Evolutionary conservation across 331 rosid species (phyloP), one percentile per base, ranked within the genome.

Genomic region (Acacia concinna): DNA sequence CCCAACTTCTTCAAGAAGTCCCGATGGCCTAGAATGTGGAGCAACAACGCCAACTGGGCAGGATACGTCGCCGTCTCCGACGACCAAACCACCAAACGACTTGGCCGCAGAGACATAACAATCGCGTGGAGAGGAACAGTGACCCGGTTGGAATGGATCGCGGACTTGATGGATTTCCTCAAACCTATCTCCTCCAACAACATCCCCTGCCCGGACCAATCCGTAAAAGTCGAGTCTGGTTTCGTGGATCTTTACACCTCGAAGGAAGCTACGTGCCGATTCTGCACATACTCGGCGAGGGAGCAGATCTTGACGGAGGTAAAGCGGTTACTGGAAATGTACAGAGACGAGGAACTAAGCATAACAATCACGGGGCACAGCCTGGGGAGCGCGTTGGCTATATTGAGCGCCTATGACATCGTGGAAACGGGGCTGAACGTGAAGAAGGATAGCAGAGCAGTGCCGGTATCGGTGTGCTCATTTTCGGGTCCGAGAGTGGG

Each of bases 401-500:
- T 86, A 6, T 56, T 93, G 25, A 88, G 96, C 67, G 96, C 88
- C 3, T 91, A 90, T 4, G 98, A 93, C 38, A 76, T 93, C 1
- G 89, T 67, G 0, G 98, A 93, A 57, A 90, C 88, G 4, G 98
- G 93, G 14, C 7, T 86, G 74, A 89, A 84, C 14, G 85, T 81
- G 49, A 21, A 21, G 84, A 27, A 35, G 15, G 87, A 89, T 65
- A 31, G 88, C 0, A 68, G 87, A 2, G 89, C 23, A 0, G 88
- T 88, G 30, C 87, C 92, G 12, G 82, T 91, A 3, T 18, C 87
- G 1, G 97, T 91, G 25, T 40, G 91, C 0, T 90, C 98, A 3
- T 91, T 82, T 35, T 83, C 98, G 13, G 97, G 98, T 31, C 97
- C 97, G 0, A 86, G 97, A 23, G 98, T 93, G 3, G 98, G 97